Base-by-base conservation (phyloP, 495 filamentous ascomycete genomes). In the Penicillium arizonense region DNA sequence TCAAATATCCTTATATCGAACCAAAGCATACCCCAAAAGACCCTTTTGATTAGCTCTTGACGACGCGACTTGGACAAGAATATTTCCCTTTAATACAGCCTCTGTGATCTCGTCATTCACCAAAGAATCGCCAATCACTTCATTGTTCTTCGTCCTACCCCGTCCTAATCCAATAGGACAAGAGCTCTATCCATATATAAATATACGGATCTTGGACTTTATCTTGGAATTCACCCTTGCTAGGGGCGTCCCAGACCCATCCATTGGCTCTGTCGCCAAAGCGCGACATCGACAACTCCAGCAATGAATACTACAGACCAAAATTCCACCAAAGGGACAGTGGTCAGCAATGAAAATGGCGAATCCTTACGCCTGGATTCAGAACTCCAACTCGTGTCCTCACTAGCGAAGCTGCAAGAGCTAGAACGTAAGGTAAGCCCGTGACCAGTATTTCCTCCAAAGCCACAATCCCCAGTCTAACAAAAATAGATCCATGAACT, bases 371-470 rank as follows among this genome's bases (percentile, higher is more conserved):
- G 34, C 0, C 33, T 59, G 55, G 63, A 71, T 10, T 69, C 69
- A 5, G 74, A 77, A 37, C 50, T 71, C 26, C 71, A 77, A 40
- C 66, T 77, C 11, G 66, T 75, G 7, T 70, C 71, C 7, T 77
- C 74, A 38, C 59, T 77, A 26, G 68, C 69, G 13, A 75, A 75
- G 47, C 65, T 77, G 2, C 74, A 77, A 54, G 62, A 75, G 47
- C 51, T 77, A 3, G 74, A 77, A 44, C 48, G 61, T 21, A 72
- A 64, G 57, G 73, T 74, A 33, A 33, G 63, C 40, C 32, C 26
- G 5, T 52, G n/a, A 37, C 21, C 12, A 23, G 28, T 10, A 16
- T 9, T 53, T 11, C 26, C 23, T 24, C 4, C 5, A 11, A 48
- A 41, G 11, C 9, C 37, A 40, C n/a, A 9, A 13, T 6, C 21